Evolutionary conservation across 768 basidiomycete species (phyloP).

Genomic region (Albatrellus ellisii): DNA sequence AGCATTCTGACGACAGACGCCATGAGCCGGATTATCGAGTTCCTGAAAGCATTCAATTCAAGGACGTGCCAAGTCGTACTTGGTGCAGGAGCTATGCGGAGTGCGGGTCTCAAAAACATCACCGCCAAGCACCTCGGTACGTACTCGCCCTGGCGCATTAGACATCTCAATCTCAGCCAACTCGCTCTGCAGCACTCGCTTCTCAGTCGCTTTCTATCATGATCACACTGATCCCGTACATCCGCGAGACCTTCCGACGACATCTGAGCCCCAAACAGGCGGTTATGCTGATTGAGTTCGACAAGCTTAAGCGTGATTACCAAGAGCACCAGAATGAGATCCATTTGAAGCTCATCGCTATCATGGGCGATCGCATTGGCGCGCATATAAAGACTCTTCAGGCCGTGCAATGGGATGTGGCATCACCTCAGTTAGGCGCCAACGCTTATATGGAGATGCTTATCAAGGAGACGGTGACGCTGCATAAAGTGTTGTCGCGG

Average conservation of each 20-base stretch:
- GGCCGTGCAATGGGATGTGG: slow-evolving; percentile 64
- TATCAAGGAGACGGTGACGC: slow-evolving; percentile 87
- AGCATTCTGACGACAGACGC: slow-evolving; percentile 84
- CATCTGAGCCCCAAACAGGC: slow-evolving; percentile 92
- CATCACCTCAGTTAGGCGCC: slow-evolving; percentile 44
- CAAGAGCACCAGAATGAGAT: slow-evolving; percentile 99
- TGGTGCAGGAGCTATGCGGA: slow-evolving; percentile 98
- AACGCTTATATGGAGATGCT: slow-evolving; percentile 91
- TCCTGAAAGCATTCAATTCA: slow-evolving; percentile 95
- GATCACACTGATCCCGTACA: slow-evolving; percentile 88
- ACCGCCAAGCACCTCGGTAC: slow-evolving; percentile 93
- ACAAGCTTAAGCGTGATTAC: slow-evolving; percentile 97
- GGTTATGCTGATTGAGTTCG: slow-evolving; percentile 95
- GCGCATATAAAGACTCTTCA: slow-evolving; percentile 78
- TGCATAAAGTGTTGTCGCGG: slow-evolving; percentile 91
- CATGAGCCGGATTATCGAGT: slow-evolving; percentile 92
- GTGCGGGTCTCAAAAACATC: slow-evolving; percentile 94
- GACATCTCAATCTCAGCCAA: slow-evolving; percentile 6
- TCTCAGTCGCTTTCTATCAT: slow-evolving; percentile 94
- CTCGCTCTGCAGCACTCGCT: slow-evolving; percentile 55
- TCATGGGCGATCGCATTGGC: slow-evolving; percentile 90
- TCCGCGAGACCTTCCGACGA: slow-evolving; percentile 87
- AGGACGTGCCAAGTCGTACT: slow-evolving; percentile 96
- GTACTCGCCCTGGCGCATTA: slow-evolving; percentile 11
- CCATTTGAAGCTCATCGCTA: slow-evolving; percentile 91